These are phyloP conservation scores for Chlamydomonas sphaeroides DNA, from an alignment of 139 green algal genomes.

Conservation along the genomic window DNA sequence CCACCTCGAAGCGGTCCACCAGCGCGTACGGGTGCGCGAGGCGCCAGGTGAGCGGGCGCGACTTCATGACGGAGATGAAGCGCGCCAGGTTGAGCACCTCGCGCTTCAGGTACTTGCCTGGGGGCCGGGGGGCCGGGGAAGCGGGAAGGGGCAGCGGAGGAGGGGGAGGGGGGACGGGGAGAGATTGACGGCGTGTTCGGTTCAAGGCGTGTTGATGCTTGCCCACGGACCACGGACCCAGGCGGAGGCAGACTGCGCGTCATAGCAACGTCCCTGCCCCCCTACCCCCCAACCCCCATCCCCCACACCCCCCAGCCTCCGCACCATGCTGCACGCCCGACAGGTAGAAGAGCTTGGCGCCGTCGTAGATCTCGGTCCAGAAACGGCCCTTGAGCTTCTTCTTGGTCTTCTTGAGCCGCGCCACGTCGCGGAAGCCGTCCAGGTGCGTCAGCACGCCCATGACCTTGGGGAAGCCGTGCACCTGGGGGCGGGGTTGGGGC, in stretches of 20 bases:
- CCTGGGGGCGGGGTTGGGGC: conserved; percentile 53
- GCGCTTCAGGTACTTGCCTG: conserved; percentile 61
- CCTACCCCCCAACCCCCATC: too few relatives aligned
- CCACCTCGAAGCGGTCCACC: conserved; percentile 85
- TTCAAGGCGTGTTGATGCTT: too few relatives aligned
- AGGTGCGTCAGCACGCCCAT: conserved; percentile 99
- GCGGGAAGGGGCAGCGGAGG: too few relatives aligned
- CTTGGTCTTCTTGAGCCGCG: conserved; percentile 92
- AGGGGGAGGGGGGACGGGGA: too few relatives aligned
- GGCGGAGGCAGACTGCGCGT: too few relatives aligned
- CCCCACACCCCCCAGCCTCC: too few relatives aligned
- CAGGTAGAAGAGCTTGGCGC: conserved; percentile 99
- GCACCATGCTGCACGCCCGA: conserved; percentile 86
- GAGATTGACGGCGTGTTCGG: too few relatives aligned
- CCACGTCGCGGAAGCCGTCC: conserved; percentile 90
- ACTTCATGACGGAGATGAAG: conserved; percentile 95
- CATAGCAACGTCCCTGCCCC: conserved; percentile 40
- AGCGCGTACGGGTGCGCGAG: conserved; percentile 91
- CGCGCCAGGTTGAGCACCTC: conserved; percentile 92
- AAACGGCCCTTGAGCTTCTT: conserved; percentile 95
- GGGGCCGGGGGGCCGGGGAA: too few relatives aligned
- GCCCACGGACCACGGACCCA: too few relatives aligned
- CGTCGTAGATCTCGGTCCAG: conserved; percentile 98
- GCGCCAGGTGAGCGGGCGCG: conserved; percentile 94
- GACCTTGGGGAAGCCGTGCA: conserved; percentile 93